Base-by-base conservation (phyloP, 768 basidiomycete species). In the Psilocybe cubensis region DNA sequence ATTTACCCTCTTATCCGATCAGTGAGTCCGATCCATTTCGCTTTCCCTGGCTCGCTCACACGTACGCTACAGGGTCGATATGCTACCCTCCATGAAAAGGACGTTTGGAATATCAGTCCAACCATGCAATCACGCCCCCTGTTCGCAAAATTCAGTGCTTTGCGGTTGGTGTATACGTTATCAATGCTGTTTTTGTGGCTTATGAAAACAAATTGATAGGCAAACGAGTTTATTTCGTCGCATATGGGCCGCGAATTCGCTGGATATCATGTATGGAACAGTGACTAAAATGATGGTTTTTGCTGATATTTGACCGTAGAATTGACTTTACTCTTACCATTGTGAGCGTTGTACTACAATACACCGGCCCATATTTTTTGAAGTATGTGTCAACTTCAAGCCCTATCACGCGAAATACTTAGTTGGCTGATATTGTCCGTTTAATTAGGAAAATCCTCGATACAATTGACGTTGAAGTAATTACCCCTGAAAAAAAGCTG, bases 311-410 rank as follows among this genome's bases (percentile, higher is more conserved):
- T n/a, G 12, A 45, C n/a, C 10, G 18, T 40, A 84, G 83, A 21
- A 56, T 91, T 43, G 93, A 95, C 66, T 86, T 88, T 57, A 10
- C 62, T 1, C 73, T 94, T 41, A 91, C 93, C 0, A 72, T 87
- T 55, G 65, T 87, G 52, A 86, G 86, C 62, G 86, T 94, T 21
- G 24, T 81, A 0, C 88, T 93, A 74, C 89, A 89, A 63, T 96
- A 94, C 71, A 79, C 85, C 0, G 82, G 83, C 1, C 94, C 95
- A 3, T 94, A 87, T 76, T 94, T 96, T 75, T 79, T 97, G 41
- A 93, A 91, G 84, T 85, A 45, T 54, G 79, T 69, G 2, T 24
- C 23, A 38, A 38, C 6, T 38, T 11, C 12, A n/a, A 23, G 20
- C 8, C 29, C 76, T 94, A 95, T 76, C 31, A 40, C 24, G n/a